These are phyloP conservation scores for Neophaeococcomyces aloes DNA, from an alignment of 2,329 filamentous ascomycete genomes.

Conservation along the genomic window DNA sequence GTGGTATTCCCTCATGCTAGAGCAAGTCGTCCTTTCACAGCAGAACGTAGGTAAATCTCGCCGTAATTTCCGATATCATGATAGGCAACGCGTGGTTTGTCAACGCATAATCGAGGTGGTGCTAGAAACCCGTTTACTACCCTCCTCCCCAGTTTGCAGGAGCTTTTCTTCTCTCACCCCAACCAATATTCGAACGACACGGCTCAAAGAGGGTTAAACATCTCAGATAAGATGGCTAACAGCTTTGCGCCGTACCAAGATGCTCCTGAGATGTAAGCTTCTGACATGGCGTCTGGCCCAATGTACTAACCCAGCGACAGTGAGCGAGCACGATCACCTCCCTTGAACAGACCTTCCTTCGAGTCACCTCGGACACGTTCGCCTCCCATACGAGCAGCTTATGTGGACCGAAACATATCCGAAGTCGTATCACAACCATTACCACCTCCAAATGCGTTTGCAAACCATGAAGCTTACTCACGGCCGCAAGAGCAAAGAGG, in stretches of 20 bases:
- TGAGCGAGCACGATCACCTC: constrained; percentile 63
- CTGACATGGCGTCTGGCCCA: background rate
- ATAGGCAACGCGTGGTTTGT: too few species aligned
- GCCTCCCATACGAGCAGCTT: constrained; percentile 41
- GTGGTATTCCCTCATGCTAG: too few species aligned
- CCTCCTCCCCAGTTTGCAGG: too few species aligned
- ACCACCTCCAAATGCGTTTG: constrained; percentile 32
- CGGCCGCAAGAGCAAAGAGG: constrained; percentile 37
- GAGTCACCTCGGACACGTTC: constrained; percentile 46
- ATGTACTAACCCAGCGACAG: constrained; percentile 24
- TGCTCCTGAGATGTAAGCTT: constrained; percentile 56
- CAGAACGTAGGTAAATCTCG: background rate
- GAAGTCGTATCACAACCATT: constrained; percentile 27
- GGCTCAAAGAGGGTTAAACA: too few species aligned
- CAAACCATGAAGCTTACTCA: constrained; percentile 20
- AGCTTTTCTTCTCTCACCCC: too few species aligned
- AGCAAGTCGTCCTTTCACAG: background rate
- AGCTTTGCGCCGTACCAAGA: constrained; percentile 98
- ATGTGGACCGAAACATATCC: constrained; percentile 35
- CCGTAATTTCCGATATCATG: too few species aligned
- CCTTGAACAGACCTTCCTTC: constrained; percentile 29
- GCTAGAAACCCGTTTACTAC: too few species aligned
- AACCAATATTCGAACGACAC: too few species aligned
- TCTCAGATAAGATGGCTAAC: constrained; percentile 50
- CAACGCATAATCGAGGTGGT: too few species aligned